Base-by-base conservation (phyloP, 2,329 filamentous ascomycete genomes). In the Davidsoniella eucalypti region DNA sequence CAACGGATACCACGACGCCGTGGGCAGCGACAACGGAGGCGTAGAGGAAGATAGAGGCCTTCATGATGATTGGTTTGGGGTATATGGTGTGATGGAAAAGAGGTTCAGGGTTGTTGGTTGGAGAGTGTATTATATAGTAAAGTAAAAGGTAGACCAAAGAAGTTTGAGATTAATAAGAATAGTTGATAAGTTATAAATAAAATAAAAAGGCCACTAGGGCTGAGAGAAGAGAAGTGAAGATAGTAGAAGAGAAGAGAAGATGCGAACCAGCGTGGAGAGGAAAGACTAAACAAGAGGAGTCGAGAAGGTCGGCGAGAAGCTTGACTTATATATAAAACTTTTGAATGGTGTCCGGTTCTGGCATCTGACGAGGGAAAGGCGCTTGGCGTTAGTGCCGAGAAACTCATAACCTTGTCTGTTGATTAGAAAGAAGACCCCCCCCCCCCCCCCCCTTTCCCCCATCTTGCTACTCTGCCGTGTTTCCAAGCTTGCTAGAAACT, bases 11-110 rank as follows among this genome's bases (percentile, higher is more conserved):
- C 57, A 71, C 70, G 57, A 80, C 65, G 50, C 79, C 65, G 61
- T 76, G 76, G 63, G 81, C 76, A 49, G 72, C 74, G 44, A 71
- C 70, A 57, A 69, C 68, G 56, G 69, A 63, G 58, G 72, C 67
- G 57, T 25, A 57, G 51, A 71, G 59, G 59, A 70, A 60, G 57
- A 65, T 59, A 29, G 55, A 54, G 54, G 43, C 47, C 46, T 55
- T 42, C 33, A 45, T 44, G 39, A 38, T 46, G 43, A 26, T 16
- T 16, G 9, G 14, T 14, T 29, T 9, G n/a, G 40, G 18, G 38
- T 23, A 23, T 23, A 21, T 21, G 25, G 23, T 9, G 16, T 9
- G 14, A 6, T 18, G 10, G 37, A 26, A 47, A 29, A 10, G 38
- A 26, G 33, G 17, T 37, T 14, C 14, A 36, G 17, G 4, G 21